A percentile compares a stretch with the other conserved stretches of the same genome.
These are phyloP conservation scores for Orbilia quercus DNA, from an alignment of 2,329 filamentous ascomycete genomes.

Conservation along the genomic window DNA sequence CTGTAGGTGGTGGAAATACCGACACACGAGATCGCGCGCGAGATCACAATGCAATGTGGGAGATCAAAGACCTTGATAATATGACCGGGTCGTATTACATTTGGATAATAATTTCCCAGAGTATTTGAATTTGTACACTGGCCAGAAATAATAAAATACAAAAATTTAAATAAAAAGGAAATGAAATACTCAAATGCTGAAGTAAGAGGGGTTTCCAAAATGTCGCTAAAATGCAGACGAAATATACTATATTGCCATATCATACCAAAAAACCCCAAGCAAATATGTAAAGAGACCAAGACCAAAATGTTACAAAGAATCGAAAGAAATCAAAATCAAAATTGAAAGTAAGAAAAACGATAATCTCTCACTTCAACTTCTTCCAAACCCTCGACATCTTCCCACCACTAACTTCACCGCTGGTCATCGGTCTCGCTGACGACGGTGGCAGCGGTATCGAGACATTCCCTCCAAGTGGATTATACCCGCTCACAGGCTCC, in stretches of 20 bases:
- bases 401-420: constrained; percentile 20
- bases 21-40: too few relatives aligned
- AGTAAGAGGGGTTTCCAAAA: too few relatives aligned
- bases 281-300: not conserved
- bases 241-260: not conserved
- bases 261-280: constrained; percentile 6
- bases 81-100: too few relatives aligned
- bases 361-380: constrained; percentile 49
- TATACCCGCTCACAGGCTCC: constrained; percentile 37
- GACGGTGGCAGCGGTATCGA: constrained; percentile 42
- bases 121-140: not conserved
- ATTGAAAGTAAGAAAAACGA: too few relatives aligned
- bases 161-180: not conserved
- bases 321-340: too few relatives aligned
- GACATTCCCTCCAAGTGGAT: constrained; percentile 47
- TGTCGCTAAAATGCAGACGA: not conserved
- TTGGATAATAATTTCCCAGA: too few relatives aligned
- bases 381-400: constrained; percentile 55
- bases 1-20: not conserved
- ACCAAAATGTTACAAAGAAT: not conserved
- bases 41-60: too few relatives aligned
- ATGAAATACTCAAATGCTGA: too few relatives aligned
- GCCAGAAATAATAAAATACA: not conserved
- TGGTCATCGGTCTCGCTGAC: not conserved
- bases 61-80: too few relatives aligned